These are phyloP conservation scores for Aspergillus sclerotialis DNA, from an alignment of 2,329 filamentous ascomycete species.

Conservation along the genomic window DNA sequence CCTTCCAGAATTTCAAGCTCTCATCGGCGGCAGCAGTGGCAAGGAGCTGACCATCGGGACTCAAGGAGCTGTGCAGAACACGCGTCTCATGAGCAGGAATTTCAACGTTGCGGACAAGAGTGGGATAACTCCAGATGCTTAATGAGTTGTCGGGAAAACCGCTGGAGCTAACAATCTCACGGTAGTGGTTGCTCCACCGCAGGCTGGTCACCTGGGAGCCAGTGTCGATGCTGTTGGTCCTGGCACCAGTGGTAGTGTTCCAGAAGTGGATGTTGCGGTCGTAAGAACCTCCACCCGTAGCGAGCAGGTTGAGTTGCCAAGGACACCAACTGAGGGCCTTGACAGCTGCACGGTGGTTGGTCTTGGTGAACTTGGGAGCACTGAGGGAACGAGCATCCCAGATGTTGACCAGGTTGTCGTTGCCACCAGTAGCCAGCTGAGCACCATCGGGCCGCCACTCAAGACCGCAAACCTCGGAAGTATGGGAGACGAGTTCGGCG, in stretches of 20 bases:
- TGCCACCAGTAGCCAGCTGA: slow-evolving; percentile 93
- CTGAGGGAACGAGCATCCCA: slow-evolving; percentile 93
- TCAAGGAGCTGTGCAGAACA: slow-evolving; percentile 92
- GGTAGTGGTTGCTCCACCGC: slow-evolving; percentile 93
- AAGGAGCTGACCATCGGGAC: slow-evolving; percentile 95
- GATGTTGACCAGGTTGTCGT: slow-evolving; percentile 98
- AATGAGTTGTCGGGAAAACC: slow-evolving; percentile 99
- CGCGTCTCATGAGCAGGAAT: slow-evolving; percentile 96
- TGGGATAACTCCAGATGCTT: slow-evolving; percentile 98
- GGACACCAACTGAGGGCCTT: slow-evolving; percentile 99
- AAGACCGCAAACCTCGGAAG: slow-evolving; percentile 93
- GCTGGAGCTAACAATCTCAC: slow-evolving; percentile 94
- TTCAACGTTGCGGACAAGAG: slow-evolving; percentile 92
- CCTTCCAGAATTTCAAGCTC: slow-evolving; percentile 99
- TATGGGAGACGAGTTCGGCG: slow-evolving; percentile 93
- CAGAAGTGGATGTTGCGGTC: slow-evolving; percentile 99
- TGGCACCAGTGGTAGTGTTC: slow-evolving; percentile 96
- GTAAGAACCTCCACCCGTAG: slow-evolving; percentile 91
- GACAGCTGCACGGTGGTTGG: slow-evolving; percentile 97
- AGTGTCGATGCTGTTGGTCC: slow-evolving; percentile 98
- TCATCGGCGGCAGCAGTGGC: slow-evolving; percentile 95
- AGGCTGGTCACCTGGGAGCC: slow-evolving; percentile 95
- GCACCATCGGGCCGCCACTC: slow-evolving; percentile 97
- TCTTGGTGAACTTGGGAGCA: slow-evolving; percentile 98
- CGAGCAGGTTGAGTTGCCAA: slow-evolving; percentile 95